Evolutionary conservation across 371 early-diverging fungal genomes (phyloP).

Genomic region (Lichtheimia corymbifera): DNA sequence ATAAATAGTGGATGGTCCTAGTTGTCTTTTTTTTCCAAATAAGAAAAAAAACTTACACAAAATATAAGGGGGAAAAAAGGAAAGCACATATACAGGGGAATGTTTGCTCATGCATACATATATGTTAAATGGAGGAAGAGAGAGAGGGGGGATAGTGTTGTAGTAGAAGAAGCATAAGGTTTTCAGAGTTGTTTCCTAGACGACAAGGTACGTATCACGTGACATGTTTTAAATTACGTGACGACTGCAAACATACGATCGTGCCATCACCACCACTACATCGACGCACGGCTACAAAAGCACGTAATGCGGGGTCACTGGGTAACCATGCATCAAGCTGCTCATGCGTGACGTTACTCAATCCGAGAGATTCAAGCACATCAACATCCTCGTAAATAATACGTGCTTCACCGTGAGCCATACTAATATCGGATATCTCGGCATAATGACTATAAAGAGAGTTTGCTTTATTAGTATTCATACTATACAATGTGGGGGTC

Average conservation of each 20-base stretch:
- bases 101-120: too few species aligned
- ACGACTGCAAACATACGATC: too few species aligned
- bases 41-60: not conserved
- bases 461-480: not conserved
- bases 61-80: too few species aligned
- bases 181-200: too few species aligned
- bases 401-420: not conserved
- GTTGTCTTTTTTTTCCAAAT: not conserved
- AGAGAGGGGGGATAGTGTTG: too few species aligned
- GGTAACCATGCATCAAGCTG: constrained; percentile 14
- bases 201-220: too few species aligned
- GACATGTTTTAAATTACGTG: too few species aligned
- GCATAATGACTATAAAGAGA: constrained; percentile 3
- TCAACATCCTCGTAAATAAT: constrained; percentile 13
- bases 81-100: too few species aligned
- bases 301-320: constrained; percentile 13
- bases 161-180: too few species aligned
- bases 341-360: constrained; percentile 8
- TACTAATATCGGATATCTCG: not conserved
- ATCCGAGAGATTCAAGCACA: constrained; percentile 4
- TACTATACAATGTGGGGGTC: not conserved
- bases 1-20: too few species aligned
- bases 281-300: constrained; percentile 8
- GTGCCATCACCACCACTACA: too few species aligned
- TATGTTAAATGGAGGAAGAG: too few species aligned